These are phyloP conservation scores for Kondoa malvinella DNA, from an alignment of 768 basidiomycete species.

Conservation along the genomic window DNA sequence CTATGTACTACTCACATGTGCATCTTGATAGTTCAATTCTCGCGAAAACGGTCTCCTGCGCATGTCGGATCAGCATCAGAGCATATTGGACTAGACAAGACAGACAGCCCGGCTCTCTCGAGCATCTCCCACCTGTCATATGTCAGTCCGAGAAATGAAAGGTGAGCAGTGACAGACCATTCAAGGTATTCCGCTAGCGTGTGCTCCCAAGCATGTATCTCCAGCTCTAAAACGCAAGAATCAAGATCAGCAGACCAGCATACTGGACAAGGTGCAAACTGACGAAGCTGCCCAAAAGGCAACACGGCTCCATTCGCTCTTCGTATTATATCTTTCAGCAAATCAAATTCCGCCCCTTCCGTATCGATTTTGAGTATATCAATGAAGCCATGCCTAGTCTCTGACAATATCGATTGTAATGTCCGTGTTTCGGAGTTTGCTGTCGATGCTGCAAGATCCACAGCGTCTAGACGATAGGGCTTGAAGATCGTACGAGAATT, in stretches of 20 bases:
- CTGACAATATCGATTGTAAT: neutral
- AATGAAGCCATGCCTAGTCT: neutral
- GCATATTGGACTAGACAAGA: neutral
- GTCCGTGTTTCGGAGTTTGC: slow-evolving; percentile 2
- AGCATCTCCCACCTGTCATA: neutral
- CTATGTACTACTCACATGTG: neutral
- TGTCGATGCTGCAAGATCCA: neutral
- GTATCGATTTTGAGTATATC: slow-evolving; percentile 4
- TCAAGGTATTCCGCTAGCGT: neutral
- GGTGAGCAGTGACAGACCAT: neutral
- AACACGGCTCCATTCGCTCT: neutral
- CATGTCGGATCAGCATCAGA: neutral
- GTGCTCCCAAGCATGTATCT: neutral
- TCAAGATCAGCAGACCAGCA: no score
- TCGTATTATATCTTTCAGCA: neutral
- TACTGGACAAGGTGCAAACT: no score
- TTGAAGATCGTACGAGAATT: neutral
- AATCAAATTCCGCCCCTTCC: slow-evolving; percentile 6
- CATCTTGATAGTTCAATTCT: slow-evolving; percentile 1
- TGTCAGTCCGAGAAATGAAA: neutral
- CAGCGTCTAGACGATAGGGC: slow-evolving; percentile 3
- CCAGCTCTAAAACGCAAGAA: neutral
- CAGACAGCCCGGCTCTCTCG: slow-evolving; percentile 1
- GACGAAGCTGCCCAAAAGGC: slow-evolving; percentile 4
- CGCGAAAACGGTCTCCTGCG: neutral